Percentiles rank a stretch among this genome's conserved stretches.
These are phyloP conservation scores for Clarireedia homoeocarpa DNA, from an alignment of 2,329 filamentous ascomycete genomes.

Conservation along the genomic window DNA sequence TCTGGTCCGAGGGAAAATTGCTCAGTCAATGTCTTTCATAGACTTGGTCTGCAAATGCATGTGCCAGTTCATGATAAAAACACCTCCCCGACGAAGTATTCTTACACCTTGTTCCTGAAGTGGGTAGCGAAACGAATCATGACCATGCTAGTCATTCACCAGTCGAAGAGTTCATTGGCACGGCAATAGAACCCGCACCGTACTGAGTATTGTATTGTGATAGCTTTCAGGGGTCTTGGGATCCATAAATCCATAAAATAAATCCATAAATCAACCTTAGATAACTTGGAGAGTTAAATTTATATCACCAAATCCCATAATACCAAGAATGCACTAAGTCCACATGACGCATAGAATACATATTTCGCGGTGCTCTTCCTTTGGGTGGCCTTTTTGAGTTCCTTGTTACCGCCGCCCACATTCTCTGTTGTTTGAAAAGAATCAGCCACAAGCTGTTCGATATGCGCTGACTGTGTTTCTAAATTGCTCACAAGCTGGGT, in stretches of 20 bases:
- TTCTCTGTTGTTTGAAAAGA: conserved; percentile 77
- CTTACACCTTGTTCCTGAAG: too few species aligned
- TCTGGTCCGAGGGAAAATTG: too few species aligned
- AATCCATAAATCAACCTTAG: not conserved
- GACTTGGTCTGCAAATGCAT: not conserved
- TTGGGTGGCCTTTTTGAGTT: conserved; percentile 76
- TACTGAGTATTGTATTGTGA: not conserved
- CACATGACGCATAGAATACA: conserved; percentile 74
- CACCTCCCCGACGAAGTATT: not conserved
- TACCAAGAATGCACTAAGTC: conserved; percentile 65
- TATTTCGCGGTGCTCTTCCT: conserved; percentile 65
- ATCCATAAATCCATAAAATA: not conserved
- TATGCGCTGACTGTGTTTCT: conserved; percentile 76
- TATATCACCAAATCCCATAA: conserved; percentile 67
- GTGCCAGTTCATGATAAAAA: not conserved
- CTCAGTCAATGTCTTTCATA: too few species aligned
- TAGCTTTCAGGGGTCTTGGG: too few species aligned
- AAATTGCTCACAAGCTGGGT: conserved; percentile 82
- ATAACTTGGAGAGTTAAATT: conserved; percentile 4
- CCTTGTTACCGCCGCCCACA: conserved; percentile 79
- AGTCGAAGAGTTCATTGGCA: not conserved
- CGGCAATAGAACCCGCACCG: not conserved
- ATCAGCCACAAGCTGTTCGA: conserved; percentile 81
- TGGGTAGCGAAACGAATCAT: not conserved
- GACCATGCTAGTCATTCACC: not conserved